Percentiles rank a stretch among this genome's conserved stretches.
These are phyloP conservation scores for Trypanosoma melophagium DNA, from an alignment of 208 protist genomes.

Conservation along the genomic window DNA sequence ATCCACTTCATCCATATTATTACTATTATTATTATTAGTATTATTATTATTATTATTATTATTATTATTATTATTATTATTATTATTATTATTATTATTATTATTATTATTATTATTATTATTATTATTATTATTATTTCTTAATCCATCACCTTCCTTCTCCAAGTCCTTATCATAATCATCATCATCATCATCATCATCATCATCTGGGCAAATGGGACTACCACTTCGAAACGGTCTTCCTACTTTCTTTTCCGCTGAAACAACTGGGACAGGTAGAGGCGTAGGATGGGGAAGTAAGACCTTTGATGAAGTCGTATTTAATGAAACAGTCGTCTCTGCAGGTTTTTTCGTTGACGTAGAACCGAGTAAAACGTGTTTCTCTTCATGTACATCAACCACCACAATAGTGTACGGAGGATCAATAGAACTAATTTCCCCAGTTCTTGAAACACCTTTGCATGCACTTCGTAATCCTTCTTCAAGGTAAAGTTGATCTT, in stretches of 20 bases:
- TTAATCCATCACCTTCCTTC: background rate
- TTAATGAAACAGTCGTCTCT: too few relatives aligned
- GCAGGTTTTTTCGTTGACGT: too few relatives aligned
- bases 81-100: background rate
- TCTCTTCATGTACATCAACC: background rate
- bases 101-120: too few relatives aligned
- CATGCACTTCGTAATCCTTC: slow-evolving; percentile 1
- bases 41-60: background rate
- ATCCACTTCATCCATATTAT: background rate
- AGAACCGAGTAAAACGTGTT: slow-evolving; percentile 5
- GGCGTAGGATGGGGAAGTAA: too few relatives aligned
- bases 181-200: background rate
- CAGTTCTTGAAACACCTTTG: background rate
- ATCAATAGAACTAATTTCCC: background rate
- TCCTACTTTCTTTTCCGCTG: background rate
- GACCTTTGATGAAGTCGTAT: too few relatives aligned
- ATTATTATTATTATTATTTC: background rate
- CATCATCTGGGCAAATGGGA: too few relatives aligned
- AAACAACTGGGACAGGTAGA: too few relatives aligned
- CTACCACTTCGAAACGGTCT: background rate
- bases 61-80: background rate
- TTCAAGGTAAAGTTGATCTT: slow-evolving; percentile 10
- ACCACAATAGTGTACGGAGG: slow-evolving; percentile 16
- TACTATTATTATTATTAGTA: background rate
- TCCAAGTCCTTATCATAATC: background rate